Evolutionary conservation across 176 grass and related monocot genomes (phyloP).

Genomic region (Stipa capillata): DNA sequence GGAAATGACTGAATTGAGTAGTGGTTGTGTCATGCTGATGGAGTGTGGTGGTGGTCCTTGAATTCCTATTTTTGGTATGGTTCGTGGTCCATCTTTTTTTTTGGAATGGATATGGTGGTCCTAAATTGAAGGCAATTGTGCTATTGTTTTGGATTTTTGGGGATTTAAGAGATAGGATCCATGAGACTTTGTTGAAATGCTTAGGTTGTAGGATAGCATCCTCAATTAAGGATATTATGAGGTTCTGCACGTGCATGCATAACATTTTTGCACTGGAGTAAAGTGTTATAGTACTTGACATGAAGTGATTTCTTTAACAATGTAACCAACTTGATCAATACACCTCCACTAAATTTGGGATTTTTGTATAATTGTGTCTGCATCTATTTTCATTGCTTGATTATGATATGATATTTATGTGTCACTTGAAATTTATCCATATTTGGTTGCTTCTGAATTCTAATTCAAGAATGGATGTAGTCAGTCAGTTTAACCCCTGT

Average conservation of each 20-base stretch:
- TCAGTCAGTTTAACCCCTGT: neutral
- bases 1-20: neutral
- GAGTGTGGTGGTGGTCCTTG: slow-evolving; percentile 34
- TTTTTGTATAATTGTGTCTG: neutral
- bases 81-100: slow-evolving; percentile 32
- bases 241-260: neutral
- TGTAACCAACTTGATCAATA: neutral
- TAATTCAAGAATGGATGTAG: neutral
- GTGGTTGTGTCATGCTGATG: slow-evolving; percentile 41
- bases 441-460: neutral
- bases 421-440: neutral
- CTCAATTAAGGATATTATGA: neutral
- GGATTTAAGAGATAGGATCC: neutral
- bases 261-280: neutral
- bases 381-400: neutral
- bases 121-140: slow-evolving; percentile 19
- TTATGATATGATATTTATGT: neutral
- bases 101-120: slow-evolving; percentile 30
- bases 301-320: neutral
- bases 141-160: slow-evolving; percentile 22
- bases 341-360: neutral
- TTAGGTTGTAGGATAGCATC: neutral
- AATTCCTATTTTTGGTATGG: slow-evolving; percentile 15
- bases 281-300: neutral
- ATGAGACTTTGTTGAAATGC: neutral